Percentiles rank a stretch among this genome's conserved stretches.
Evolutionary conservation across 2,329 filamentous ascomycete genomes (phyloP).

Genomic region (Pyricularia sp.): DNA sequence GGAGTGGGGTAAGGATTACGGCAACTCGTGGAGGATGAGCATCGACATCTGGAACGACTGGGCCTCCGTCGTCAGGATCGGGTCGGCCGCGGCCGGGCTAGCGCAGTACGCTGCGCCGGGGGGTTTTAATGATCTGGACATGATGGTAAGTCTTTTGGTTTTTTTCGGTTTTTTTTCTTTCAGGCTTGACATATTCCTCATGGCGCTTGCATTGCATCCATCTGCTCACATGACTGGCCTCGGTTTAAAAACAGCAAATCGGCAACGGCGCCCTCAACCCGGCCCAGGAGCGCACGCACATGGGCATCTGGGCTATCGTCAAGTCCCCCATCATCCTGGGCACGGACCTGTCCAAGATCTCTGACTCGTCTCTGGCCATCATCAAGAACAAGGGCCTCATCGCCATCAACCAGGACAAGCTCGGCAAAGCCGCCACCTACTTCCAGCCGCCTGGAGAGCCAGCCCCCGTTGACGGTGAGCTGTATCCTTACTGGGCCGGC

Average conservation of each 20-base stretch:
- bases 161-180: too few relatives aligned
- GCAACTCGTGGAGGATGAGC: conserved; percentile 29
- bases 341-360: conserved; percentile 13
- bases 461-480: conserved; percentile 27
- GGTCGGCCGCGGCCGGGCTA: conserved; percentile 6
- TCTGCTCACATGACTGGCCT: neutral
- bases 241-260: conserved; percentile 5
- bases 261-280: conserved; percentile 10
- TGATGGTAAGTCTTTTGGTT: conserved; percentile 9
- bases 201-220: too few relatives aligned
- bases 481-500: conserved; percentile 28
- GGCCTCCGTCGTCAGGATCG: conserved; percentile 9
- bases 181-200: too few relatives aligned
- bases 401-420: conserved; percentile 15
- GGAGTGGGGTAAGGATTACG: conserved; percentile 28
- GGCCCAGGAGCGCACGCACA: conserved; percentile 13
- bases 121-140: conserved; percentile 18
- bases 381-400: conserved; percentile 14
- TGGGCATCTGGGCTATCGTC: conserved; percentile 16
- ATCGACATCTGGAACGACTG: conserved; percentile 22
- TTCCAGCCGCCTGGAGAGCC: conserved; percentile 15
- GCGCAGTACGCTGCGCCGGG: conserved; percentile 12
- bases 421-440: conserved; percentile 13
- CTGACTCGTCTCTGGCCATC: conserved; percentile 9
- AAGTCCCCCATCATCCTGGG: conserved; percentile 16